These are phyloP conservation scores for Kwoniella botswanensis DNA, from an alignment of 768 basidiomycete genomes.

Conservation along the genomic window DNA sequence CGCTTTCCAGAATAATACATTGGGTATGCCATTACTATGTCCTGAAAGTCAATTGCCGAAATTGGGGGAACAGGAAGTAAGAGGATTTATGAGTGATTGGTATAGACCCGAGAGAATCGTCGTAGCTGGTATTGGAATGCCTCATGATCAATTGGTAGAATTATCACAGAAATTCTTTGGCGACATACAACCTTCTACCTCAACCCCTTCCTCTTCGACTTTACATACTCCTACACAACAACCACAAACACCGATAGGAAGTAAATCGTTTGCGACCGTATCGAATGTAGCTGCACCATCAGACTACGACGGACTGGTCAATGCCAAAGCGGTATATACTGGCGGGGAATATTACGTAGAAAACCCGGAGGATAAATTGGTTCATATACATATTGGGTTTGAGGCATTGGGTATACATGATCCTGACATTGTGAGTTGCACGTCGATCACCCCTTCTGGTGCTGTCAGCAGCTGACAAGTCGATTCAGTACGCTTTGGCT, in stretches of 20 bases:
- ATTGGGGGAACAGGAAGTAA: slow-evolving; percentile 69
- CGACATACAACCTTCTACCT: slow-evolving; percentile 57
- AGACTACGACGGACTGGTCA: slow-evolving; percentile 53
- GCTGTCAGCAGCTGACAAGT: neutral
- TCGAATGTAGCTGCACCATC: slow-evolving; percentile 28
- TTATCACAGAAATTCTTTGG: slow-evolving; percentile 84
- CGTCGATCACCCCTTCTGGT: too few species aligned
- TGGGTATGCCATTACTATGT: slow-evolving; percentile 91
- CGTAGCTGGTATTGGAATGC: slow-evolving; percentile 90
- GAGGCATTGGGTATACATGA: slow-evolving; percentile 91
- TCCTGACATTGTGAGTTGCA: slow-evolving; percentile 68
- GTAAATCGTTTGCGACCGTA: slow-evolving; percentile 57
- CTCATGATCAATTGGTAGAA: slow-evolving; percentile 84
- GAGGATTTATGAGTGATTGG: slow-evolving; percentile 74
- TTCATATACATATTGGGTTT: slow-evolving; percentile 90
- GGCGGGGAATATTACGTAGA: slow-evolving; percentile 70
- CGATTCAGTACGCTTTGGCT: slow-evolving; percentile 72
- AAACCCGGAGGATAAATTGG: slow-evolving; percentile 68
- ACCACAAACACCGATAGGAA: slow-evolving; percentile 57
- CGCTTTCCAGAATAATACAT: slow-evolving; percentile 74
- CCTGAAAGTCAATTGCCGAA: slow-evolving; percentile 77
- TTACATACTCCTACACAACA: slow-evolving; percentile 32
- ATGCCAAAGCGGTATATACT: slow-evolving; percentile 66
- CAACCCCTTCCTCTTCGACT: slow-evolving; percentile 10
- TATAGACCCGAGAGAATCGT: slow-evolving; percentile 95